Conservation (phyloP, 345 rosid genomes). For the Camelina hispida region DNA sequence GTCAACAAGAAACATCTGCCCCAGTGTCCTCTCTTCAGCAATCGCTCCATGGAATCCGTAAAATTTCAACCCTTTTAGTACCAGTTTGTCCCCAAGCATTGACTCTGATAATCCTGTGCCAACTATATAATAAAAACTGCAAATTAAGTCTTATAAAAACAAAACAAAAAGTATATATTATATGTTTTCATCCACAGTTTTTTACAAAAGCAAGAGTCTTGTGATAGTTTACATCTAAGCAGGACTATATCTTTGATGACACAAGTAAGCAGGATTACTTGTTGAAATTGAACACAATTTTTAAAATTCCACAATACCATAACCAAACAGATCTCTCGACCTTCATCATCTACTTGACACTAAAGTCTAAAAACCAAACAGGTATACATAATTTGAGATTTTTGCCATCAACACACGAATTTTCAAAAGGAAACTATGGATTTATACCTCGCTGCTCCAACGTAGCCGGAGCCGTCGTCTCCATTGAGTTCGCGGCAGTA, state of each 20-base stretch:
- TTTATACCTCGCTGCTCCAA: constrained; percentile 26
- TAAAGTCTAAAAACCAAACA: not conserved
- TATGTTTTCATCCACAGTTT: not conserved
- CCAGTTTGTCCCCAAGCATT: constrained; percentile 38
- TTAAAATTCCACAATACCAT: too few relatives aligned
- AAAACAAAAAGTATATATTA: not conserved
- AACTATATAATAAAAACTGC: not conserved
- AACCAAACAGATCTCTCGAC: too few relatives aligned
- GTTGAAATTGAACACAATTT: too few relatives aligned
- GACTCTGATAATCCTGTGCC: constrained; percentile 21
- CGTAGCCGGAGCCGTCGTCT: constrained; percentile 38
- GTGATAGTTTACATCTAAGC: too few relatives aligned
- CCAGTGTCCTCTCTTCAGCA: constrained; percentile 68
- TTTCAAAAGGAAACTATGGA: not conserved
- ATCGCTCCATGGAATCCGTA: constrained; percentile 91
- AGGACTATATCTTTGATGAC: too few relatives aligned
- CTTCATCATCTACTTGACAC: too few relatives aligned
- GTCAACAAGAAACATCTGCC: constrained; percentile 88
- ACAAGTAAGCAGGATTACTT: too few relatives aligned
- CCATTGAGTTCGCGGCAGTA: not conserved
- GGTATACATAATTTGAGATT: not conserved
- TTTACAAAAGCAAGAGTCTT: not conserved
- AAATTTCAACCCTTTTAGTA: constrained; percentile 76
- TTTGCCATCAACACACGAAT: not conserved
- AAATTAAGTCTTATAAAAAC: not conserved